phyloP scores from a whole-genome alignment of 192 early-diverging fungal genomes.

The Phycomyces blakesleeanus region DNA sequence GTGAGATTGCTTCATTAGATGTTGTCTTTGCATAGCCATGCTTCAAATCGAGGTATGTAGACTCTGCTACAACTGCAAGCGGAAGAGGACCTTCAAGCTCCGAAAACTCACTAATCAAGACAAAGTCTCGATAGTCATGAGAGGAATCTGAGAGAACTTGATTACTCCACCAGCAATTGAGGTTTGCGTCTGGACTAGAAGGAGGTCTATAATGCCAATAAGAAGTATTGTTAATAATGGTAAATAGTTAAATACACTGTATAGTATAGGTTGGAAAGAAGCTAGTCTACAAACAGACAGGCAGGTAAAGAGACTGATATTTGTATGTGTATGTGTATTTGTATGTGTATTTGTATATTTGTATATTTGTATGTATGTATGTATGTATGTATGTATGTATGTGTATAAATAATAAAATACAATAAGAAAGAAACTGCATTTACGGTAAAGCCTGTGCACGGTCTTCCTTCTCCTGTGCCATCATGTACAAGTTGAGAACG shows the following conservation, averaged over 20 bases:
- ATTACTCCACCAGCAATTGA: constrained; percentile 28
- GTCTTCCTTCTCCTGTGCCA: neutral
- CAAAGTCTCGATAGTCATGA: constrained; percentile 41
- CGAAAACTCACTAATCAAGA: constrained; percentile 51
- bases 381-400: too few relatives aligned
- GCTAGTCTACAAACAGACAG: too few relatives aligned
- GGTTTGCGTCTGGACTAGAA: neutral
- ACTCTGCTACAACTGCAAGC: constrained; percentile 36
- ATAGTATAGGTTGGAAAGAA: too few relatives aligned
- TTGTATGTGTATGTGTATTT: too few relatives aligned
- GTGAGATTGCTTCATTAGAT: neutral
- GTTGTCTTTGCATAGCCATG: constrained; percentile 4
- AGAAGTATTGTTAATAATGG: too few relatives aligned
- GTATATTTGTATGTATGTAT: too few relatives aligned
- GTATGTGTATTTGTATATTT: too few relatives aligned
- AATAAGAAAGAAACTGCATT: neutral
- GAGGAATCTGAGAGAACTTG: constrained; percentile 11
- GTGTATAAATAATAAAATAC: neutral
- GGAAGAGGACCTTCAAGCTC: constrained; percentile 50
- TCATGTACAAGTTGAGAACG: neutral
- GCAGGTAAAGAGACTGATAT: too few relatives aligned
- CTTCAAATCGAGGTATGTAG: constrained; percentile 24
- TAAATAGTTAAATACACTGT: too few relatives aligned
- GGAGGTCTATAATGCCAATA: too few relatives aligned
- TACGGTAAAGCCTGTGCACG: neutral